phyloP scores from a whole-genome alignment of 2,329 filamentous ascomycete species.

The Lachnellula suecica region DNA sequence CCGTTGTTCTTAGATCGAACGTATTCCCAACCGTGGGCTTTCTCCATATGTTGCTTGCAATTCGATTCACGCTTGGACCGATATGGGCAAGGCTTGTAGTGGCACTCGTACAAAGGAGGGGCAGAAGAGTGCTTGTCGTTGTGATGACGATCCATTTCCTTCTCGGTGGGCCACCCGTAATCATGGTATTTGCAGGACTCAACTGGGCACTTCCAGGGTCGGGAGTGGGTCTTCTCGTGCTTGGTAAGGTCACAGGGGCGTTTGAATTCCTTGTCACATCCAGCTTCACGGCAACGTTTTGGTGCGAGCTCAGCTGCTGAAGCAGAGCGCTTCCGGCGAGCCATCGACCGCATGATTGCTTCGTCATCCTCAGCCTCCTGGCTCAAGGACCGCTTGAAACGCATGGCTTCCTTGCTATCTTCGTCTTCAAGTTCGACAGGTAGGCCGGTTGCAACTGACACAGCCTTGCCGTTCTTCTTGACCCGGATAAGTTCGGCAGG shows the following conservation, averaged over 20 bases:
- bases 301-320: slow-evolving; percentile 79
- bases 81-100: slow-evolving; percentile 83
- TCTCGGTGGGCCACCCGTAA: slow-evolving; percentile 94
- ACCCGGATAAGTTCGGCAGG: slow-evolving; percentile 82
- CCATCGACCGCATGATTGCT: slow-evolving; percentile 88
- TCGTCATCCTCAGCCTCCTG: slow-evolving; percentile 76
- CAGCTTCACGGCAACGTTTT: slow-evolving; percentile 71
- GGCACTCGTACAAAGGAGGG: slow-evolving; percentile 80
- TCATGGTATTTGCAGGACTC: slow-evolving; percentile 84
- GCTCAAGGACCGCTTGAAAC: slow-evolving; percentile 66
- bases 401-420: slow-evolving; percentile 45
- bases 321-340: slow-evolving; percentile 90
- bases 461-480: slow-evolving; percentile 74
- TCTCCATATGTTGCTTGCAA: slow-evolving; percentile 99
- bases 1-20: slow-evolving; percentile 90
- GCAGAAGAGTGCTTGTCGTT: slow-evolving; percentile 91
- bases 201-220: slow-evolving; percentile 90
- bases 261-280: slow-evolving; percentile 91
- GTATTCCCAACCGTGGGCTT: slow-evolving; percentile 89
- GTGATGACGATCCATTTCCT: slow-evolving; percentile 92
- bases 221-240: slow-evolving; percentile 96
- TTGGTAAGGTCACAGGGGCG: slow-evolving; percentile 97
- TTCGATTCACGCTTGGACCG: slow-evolving; percentile 95
- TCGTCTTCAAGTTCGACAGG: slow-evolving; percentile 56
- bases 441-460: slow-evolving; percentile 73